Base-by-base conservation (phyloP, 768 basidiomycete genomes). In the Suillus fuscotomentosus region DNA sequence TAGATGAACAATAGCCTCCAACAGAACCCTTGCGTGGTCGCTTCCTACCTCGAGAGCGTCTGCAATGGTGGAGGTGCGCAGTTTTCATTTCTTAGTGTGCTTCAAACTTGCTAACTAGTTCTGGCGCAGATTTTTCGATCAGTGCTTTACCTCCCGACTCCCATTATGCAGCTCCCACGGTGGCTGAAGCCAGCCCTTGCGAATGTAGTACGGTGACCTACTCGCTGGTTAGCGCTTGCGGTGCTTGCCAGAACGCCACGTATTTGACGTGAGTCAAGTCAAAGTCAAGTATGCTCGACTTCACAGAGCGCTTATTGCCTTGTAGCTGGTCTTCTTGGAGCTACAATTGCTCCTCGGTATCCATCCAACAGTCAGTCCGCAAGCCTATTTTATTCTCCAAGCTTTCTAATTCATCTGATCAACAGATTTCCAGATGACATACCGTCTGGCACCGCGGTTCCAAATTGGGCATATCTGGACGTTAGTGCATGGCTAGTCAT, bases 391-490 rank as follows among this genome's bases (percentile, higher is more conserved):
- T 9, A 36, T 27, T 57, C 43, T 14, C 41, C 5, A 59, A 10
- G 24, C 1, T 31, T 27, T 13, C 27, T 2, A 22, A 22, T 27
- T 20, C 34, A 66, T 14, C 68, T 20, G 11, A 36, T 36, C 51
- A 8, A 61, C 48, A 85, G 85, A n/a, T 88, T 76, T 65, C 83
- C 85, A 0, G 60, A 75, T 15, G 69, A 73, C n/a, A 73, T 89
- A 56, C 88, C 88, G 3, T 64, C 69, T 0, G 82, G 81, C 10
- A 78, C 83, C 2, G 74, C 77, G 13, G 79, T 89, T 22, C 88
- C 87, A 10, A 81, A 80, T 13, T 90, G 88, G 88, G 88, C 88
- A 14, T 90, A 83, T 65, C 74, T 84, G 41, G 81, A 86, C 63
- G 82, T 88, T 24, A 72, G 78, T 69, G 81, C 82, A 69, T 53